Evolutionary conservation across 2,329 filamentous ascomycete species (phyloP).

Genomic region (Ceratocystis albifundus): DNA sequence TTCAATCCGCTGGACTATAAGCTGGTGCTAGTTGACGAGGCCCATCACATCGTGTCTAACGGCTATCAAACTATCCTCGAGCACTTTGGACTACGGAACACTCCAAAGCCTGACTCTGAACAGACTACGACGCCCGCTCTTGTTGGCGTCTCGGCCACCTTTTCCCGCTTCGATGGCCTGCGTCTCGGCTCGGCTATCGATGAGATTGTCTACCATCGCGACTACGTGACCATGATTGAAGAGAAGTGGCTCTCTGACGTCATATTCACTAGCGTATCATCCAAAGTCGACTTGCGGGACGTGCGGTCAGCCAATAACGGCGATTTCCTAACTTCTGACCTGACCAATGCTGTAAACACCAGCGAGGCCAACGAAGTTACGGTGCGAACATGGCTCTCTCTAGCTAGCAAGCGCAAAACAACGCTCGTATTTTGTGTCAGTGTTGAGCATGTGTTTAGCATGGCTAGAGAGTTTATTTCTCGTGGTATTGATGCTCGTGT

Average conservation of each 20-base stretch:
- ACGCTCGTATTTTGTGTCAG: constrained; percentile 94
- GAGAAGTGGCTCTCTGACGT: constrained; percentile 88
- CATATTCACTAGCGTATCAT: constrained; percentile 85
- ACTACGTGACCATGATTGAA: constrained; percentile 56
- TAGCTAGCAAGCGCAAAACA: constrained; percentile 61
- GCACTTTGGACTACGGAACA: constrained; percentile 59
- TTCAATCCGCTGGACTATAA: constrained; percentile 75
- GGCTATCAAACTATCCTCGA: constrained; percentile 63
- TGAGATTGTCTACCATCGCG: constrained; percentile 89
- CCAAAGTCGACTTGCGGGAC: constrained; percentile 64
- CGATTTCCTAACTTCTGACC: constrained; percentile 68
- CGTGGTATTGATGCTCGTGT: constrained; percentile 73
- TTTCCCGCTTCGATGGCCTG: constrained; percentile 70
- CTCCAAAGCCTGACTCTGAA: constrained; percentile 36
- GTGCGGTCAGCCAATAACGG: constrained; percentile 45
- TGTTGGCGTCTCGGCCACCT: constrained; percentile 79
- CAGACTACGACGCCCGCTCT: constrained; percentile 43
- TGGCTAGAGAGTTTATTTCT: constrained; percentile 65
- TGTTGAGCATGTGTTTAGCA: constrained; percentile 61
- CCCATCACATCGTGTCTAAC: constrained; percentile 84
- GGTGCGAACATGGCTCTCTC: constrained; percentile 73
- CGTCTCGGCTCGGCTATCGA: constrained; percentile 76
- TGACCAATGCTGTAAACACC: constrained; percentile 77
- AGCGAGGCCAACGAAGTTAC: constrained; percentile 69
- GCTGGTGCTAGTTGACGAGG: constrained; percentile 86